These are phyloP conservation scores for Conticribra guillardii DNA, from an alignment of 108 stramenopile species.

Conservation along the genomic window DNA sequence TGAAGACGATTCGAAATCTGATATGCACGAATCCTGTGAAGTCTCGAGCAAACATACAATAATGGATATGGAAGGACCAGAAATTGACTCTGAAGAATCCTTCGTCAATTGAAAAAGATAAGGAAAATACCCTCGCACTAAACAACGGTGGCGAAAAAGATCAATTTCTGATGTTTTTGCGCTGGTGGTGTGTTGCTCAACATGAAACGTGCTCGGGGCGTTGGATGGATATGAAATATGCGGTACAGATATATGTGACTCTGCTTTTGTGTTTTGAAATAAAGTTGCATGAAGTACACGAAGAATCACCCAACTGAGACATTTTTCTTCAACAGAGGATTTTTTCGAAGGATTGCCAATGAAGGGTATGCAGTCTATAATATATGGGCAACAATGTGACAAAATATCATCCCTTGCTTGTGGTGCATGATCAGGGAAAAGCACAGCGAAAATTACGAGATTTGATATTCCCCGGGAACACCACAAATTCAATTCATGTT, in stretches of 20 bases:
- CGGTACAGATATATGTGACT: neutral
- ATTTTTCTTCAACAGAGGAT: constrained; percentile 3
- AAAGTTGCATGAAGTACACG: constrained; percentile 29
- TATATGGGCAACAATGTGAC: constrained; percentile 16
- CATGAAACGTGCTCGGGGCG: no score
- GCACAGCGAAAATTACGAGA: constrained; percentile 17
- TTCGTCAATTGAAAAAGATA: constrained; percentile 28
- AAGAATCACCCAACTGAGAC: constrained; percentile 25
- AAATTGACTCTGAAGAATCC: constrained; percentile 25
- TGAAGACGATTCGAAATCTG: neutral
- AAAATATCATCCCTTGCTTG: constrained; percentile 15
- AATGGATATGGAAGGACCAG: constrained; percentile 25
- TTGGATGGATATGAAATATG: neutral
- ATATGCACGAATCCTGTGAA: neutral
- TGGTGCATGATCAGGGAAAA: constrained; percentile 13
- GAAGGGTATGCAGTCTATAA: constrained; percentile 33
- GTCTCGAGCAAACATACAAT: constrained; percentile 15
- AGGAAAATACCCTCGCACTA: constrained; percentile 36
- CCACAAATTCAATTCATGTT: constrained; percentile 15
- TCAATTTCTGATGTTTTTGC: neutral
- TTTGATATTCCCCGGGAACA: constrained; percentile 32
- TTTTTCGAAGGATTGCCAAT: constrained; percentile 3
- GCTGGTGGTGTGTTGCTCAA: no score
- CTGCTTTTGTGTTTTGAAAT: constrained; percentile 1
- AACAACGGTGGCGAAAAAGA: constrained; percentile 22